phyloP scores from a whole-genome alignment of 2,329 filamentous ascomycete genomes.

The Graphilbum sp. region DNA sequence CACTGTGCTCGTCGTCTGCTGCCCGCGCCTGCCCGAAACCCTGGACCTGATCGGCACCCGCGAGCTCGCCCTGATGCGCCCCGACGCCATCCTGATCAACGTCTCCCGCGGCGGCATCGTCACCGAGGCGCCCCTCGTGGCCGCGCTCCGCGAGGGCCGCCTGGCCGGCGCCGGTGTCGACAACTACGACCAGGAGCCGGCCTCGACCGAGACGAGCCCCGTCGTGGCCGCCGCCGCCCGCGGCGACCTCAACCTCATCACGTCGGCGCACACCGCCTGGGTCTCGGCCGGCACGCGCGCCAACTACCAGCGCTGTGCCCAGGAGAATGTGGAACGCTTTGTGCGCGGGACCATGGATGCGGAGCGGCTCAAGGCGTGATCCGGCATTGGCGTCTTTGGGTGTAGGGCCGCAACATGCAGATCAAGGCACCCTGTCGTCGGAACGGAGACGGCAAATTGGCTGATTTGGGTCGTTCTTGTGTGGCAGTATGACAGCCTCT shows the following conservation, averaged over 20 bases:
- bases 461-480: too few relatives aligned
- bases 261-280: slow-evolving; percentile 10
- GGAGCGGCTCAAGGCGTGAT: slow-evolving; percentile 5
- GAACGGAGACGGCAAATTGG: too few relatives aligned
- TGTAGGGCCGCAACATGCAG: too few relatives aligned
- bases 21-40: slow-evolving; percentile 15
- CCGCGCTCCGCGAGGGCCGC: slow-evolving; percentile 15
- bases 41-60: slow-evolving; percentile 11
- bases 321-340: slow-evolving; percentile 9
- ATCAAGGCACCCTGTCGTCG: too few relatives aligned
- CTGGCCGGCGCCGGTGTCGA: slow-evolving; percentile 19
- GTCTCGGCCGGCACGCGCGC: slow-evolving; percentile 8
- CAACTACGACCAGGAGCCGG: slow-evolving; percentile 19
- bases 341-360: slow-evolving; percentile 1
- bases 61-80: slow-evolving; percentile 10
- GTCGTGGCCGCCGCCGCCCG: slow-evolving; percentile 6
- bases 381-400: too few relatives aligned
- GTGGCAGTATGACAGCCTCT: too few relatives aligned
- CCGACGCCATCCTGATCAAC: slow-evolving; percentile 17
- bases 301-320: slow-evolving; percentile 8
- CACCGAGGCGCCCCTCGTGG: slow-evolving; percentile 17
- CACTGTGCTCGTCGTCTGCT: slow-evolving; percentile 16
- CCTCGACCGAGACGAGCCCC: slow-evolving; percentile 7
- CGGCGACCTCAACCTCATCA: slow-evolving; percentile 8
- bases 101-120: slow-evolving; percentile 18